Evolutionary conservation across 495 filamentous ascomycete species (phyloP).

Genomic region (Lepraria neglecta): DNA sequence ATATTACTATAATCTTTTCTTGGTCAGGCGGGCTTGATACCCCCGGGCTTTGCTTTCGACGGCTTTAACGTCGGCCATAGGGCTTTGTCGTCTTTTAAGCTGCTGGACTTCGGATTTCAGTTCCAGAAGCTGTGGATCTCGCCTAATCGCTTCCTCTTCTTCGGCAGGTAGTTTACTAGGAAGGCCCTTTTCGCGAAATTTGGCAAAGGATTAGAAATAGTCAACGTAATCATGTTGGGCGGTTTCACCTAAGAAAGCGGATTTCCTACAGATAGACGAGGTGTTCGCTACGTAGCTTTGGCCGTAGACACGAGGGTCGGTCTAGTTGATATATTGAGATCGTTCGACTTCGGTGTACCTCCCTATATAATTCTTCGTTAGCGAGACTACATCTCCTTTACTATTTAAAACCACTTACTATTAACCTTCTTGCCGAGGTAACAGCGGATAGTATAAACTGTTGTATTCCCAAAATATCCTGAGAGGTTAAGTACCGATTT

Average conservation of each 20-base stretch:
- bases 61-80: not conserved
- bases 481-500: conserved; percentile 13
- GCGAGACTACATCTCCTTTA: conserved; percentile 3
- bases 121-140: not conserved
- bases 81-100: not conserved
- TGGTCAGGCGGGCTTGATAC: not conserved
- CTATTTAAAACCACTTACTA: too few species aligned
- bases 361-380: not conserved
- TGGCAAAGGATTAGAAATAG: not conserved
- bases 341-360: not conserved
- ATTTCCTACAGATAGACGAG: not conserved
- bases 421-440: not conserved
- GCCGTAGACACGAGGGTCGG: not conserved
- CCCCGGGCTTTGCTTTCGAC: not conserved
- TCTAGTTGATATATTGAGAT: not conserved
- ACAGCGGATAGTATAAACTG: conserved; percentile 7
- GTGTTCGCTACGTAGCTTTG: conserved; percentile 6
- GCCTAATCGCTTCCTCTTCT: not conserved
- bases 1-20: not conserved
- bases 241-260: not conserved
- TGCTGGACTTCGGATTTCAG: not conserved
- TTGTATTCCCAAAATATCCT: conserved; percentile 11
- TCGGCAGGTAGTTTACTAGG: not conserved
- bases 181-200: conserved; percentile 1
- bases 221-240: not conserved